A percentile compares a stretch with the other conserved stretches of the same genome.
Conservation (phyloP, 352 stramenopile species). For the Pythium utonaiense region DNA sequence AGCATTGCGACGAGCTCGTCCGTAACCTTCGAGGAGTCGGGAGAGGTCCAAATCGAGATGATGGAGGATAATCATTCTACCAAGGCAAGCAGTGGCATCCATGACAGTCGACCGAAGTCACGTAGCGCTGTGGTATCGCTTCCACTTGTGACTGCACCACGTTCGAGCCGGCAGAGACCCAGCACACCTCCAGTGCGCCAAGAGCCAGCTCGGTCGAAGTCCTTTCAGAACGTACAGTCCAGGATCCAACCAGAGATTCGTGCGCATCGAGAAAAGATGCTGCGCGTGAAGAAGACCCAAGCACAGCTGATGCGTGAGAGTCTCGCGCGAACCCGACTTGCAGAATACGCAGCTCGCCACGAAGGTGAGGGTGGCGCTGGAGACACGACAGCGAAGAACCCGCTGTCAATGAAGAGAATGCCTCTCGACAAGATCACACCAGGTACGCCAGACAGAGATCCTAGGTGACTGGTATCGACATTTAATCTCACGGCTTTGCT, state of each 20-base stretch:
- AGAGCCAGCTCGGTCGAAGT: slow-evolving; percentile 5
- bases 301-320: slow-evolving; percentile 71
- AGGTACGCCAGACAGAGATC: slow-evolving; percentile 27
- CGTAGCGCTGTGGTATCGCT: neutral
- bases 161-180: neutral
- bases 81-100: neutral
- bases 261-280: slow-evolving; percentile 44
- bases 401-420: slow-evolving; percentile 27
- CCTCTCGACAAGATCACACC: slow-evolving; percentile 49
- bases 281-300: slow-evolving; percentile 77
- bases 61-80: neutral
- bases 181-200: neutral
- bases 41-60: neutral
- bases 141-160: neutral
- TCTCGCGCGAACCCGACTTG: slow-evolving; percentile 47
- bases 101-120: neutral
- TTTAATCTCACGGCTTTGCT: neutral
- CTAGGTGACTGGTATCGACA: no score
- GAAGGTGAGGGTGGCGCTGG: neutral
- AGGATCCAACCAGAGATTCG: slow-evolving; percentile 68
- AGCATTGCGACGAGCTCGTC: slow-evolving; percentile 25
- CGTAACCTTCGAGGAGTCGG: neutral
- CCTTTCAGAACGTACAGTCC: slow-evolving; percentile 43
- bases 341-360: slow-evolving; percentile 53
- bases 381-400: neutral